A percentile compares a stretch with the other conserved stretches of the same genome.
Evolutionary conservation across 2,329 filamentous ascomycete species (phyloP).

Genomic region (Cordyceps fumosorosea): DNA sequence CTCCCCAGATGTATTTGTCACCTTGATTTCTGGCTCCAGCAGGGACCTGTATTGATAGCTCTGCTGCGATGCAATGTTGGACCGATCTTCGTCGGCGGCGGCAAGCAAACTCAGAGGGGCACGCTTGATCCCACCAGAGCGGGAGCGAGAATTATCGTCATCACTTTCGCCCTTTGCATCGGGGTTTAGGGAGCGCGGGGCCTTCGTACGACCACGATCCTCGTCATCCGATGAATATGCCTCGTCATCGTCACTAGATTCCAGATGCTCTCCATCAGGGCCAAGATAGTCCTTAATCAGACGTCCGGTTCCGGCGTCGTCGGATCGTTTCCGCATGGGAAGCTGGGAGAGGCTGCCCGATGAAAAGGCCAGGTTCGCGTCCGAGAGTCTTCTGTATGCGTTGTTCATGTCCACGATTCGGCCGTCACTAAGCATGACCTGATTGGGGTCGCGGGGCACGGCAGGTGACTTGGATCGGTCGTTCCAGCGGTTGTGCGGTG

Average conservation of each 20-base stretch:
- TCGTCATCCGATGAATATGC: constrained; percentile 59
- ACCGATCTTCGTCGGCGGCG: constrained; percentile 70
- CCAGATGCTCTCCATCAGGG: constrained; percentile 60
- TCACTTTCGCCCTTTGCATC: constrained; percentile 28
- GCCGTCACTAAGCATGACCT: constrained; percentile 52
- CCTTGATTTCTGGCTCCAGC: constrained; percentile 59
- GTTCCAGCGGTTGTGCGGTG: constrained; percentile 42
- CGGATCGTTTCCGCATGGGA: constrained; percentile 47
- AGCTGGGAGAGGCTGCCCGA: constrained; percentile 57
- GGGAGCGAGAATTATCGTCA: constrained; percentile 25
- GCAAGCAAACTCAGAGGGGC: constrained; percentile 59
- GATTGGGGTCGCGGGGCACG: constrained; percentile 25
- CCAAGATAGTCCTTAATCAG: constrained; percentile 62
- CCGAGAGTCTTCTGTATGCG: constrained; percentile 64
- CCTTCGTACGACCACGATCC: constrained; percentile 53
- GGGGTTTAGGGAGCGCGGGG: constrained; percentile 39
- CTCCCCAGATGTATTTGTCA: constrained; percentile 58
- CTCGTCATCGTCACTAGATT: constrained; percentile 68
- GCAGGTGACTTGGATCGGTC: constrained; percentile 34
- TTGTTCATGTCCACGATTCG: constrained; percentile 60
- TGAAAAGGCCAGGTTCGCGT: constrained; percentile 60
- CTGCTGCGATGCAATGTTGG: constrained; percentile 45
- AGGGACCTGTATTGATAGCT: constrained; percentile 55
- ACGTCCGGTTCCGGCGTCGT: constrained; percentile 42
- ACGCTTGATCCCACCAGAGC: constrained; percentile 31